Percentiles rank a stretch among this genome's conserved stretches.
Evolutionary conservation across 2,329 filamentous ascomycete species (phyloP).

Genomic region (Pseudogymnoascus sp.): DNA sequence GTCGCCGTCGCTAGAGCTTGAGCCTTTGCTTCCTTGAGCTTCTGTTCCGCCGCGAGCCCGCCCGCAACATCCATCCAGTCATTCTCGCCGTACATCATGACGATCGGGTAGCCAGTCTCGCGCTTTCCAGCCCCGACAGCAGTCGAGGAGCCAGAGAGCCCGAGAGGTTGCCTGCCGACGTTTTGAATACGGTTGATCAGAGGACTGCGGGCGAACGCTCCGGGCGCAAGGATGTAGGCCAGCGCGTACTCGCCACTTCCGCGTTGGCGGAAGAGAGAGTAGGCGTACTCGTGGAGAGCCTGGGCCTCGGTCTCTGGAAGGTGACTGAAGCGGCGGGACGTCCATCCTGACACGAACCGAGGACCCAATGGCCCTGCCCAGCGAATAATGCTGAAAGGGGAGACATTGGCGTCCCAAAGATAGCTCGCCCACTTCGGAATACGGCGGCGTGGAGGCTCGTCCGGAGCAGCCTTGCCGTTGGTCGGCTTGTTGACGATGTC

Average conservation of each 20-base stretch:
- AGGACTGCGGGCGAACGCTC: slow-evolving; percentile 82
- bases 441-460: slow-evolving; percentile 38
- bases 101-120: slow-evolving; percentile 65
- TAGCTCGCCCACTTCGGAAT: slow-evolving; percentile 83
- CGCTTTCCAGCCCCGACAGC: slow-evolving; percentile 14
- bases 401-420: slow-evolving; percentile 95
- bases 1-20: slow-evolving; percentile 55
- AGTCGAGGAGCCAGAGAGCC: slow-evolving; percentile 10
- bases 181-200: slow-evolving; percentile 80
- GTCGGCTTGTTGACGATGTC: slow-evolving; percentile 37
- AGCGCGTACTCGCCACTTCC: slow-evolving; percentile 93
- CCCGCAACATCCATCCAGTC: slow-evolving; percentile 98
- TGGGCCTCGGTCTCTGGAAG: slow-evolving; percentile 72
- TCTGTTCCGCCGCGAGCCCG: slow-evolving; percentile 72
- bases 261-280: slow-evolving; percentile 85
- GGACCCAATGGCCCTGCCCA: slow-evolving; percentile 85
- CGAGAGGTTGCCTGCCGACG: slow-evolving; percentile 64
- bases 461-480: slow-evolving; percentile 26
- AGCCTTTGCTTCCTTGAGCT: slow-evolving; percentile 61
- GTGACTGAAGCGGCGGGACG: slow-evolving; percentile 83
- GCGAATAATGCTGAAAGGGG: slow-evolving; percentile 85
- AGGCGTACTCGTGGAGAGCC: slow-evolving; percentile 86
- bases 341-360: slow-evolving; percentile 90
- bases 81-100: slow-evolving; percentile 94
- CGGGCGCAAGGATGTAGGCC: slow-evolving; percentile 85